phyloP scores from a whole-genome alignment of 176 grass and related monocot species.

The Aegilops sharonensis region DNA sequence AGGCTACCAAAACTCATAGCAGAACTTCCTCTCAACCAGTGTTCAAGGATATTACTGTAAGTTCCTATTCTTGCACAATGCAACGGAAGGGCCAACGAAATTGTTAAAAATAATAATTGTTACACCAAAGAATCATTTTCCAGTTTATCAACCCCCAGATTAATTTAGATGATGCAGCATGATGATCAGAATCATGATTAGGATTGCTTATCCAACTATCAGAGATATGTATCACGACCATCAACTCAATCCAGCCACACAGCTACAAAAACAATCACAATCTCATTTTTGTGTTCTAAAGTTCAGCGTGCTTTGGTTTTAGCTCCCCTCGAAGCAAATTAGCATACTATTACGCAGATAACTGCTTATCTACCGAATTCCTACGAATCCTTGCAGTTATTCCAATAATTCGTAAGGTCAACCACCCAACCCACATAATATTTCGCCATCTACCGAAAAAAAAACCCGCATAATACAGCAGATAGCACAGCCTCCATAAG shows the following conservation, averaged over 20 bases:
- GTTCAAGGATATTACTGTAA: too few species aligned
- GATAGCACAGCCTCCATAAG: neutral
- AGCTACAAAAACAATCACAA: neutral
- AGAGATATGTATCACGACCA: neutral
- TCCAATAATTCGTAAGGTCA: neutral
- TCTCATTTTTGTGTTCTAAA: neutral
- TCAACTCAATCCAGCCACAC: neutral
- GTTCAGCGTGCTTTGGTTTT: neutral
- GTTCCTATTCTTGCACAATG: too few species aligned
- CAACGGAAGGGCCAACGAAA: neutral
- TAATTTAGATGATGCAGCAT: neutral
- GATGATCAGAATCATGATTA: neutral
- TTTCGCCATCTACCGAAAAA: neutral
- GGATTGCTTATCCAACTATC: neutral
- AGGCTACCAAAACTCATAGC: too few species aligned
- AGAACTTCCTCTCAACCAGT: too few species aligned
- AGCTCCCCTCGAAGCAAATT: neutral
- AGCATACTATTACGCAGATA: neutral
- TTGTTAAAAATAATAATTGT: too few species aligned
- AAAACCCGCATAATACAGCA: neutral
- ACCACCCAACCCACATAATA: neutral
- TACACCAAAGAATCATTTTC: neutral
- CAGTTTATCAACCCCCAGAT: neutral
- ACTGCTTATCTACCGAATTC: neutral
- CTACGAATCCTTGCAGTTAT: neutral